Percentiles rank a stretch among this genome's conserved stretches.
phyloP scores from a whole-genome alignment of 345 rosid genomes.

The Isatis tinctoria region DNA sequence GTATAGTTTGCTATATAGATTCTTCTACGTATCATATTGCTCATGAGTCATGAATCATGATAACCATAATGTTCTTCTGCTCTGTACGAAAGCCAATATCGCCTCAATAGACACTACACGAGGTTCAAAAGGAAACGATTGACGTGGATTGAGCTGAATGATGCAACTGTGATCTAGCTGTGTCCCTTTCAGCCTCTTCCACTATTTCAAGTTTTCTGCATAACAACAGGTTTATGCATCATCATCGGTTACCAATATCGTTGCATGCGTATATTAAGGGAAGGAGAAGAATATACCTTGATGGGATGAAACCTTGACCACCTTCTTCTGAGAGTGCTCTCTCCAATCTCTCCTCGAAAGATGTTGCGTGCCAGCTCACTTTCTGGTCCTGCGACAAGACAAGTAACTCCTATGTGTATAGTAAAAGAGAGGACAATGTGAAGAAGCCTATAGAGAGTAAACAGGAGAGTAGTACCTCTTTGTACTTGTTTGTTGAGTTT shows the following conservation, averaged over 20 bases:
- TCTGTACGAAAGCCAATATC: not conserved
- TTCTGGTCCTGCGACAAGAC: constrained; percentile 68
- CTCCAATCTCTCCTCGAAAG: constrained; percentile 92
- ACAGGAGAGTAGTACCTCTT: constrained; percentile 54
- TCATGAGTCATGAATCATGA: constrained; percentile 4
- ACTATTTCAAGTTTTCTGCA: constrained; percentile 49
- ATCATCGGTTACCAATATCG: not conserved
- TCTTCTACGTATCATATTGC: not conserved
- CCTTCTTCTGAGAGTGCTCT: constrained; percentile 70
- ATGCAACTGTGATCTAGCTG: constrained; percentile 48
- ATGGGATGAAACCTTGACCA: constrained; percentile 1
- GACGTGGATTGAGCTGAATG: constrained; percentile 51
- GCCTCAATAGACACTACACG: not conserved
- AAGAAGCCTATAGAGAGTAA: not conserved
- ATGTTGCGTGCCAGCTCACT: constrained; percentile 91
- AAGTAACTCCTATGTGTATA: not conserved
- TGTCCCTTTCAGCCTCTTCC: constrained; percentile 57
- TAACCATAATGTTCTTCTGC: not conserved
- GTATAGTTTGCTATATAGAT: not conserved
- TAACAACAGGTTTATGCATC: constrained; percentile 17
- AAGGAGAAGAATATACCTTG: not conserved
- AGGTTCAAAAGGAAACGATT: constrained; percentile 51
- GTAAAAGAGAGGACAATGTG: not conserved
- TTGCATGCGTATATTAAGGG: not conserved
- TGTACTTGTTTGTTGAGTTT: constrained; percentile 88